phyloP scores from a whole-genome alignment of 768 basidiomycete species.

The Lactarius hatsudake region DNA sequence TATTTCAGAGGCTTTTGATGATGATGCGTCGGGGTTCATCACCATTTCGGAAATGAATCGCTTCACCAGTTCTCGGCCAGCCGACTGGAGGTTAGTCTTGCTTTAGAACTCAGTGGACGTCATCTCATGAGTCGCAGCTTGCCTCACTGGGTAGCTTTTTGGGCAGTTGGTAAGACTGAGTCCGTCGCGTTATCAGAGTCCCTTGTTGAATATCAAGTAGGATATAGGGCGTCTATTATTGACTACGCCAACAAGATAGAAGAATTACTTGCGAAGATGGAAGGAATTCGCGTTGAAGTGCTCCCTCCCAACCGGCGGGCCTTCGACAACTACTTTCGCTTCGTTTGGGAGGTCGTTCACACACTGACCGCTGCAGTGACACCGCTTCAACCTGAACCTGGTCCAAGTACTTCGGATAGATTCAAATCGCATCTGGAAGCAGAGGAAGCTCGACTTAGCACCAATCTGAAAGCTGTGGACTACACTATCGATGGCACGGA shows the following conservation, averaged over 20 bases:
- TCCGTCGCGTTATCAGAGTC: background rate
- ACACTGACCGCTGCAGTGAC: slow-evolving; percentile 6
- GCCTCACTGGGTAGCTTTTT: slow-evolving; percentile 35
- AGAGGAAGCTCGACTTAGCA: slow-evolving; percentile 31
- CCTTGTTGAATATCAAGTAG: background rate
- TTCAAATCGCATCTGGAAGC: slow-evolving; percentile 28
- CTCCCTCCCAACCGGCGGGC: slow-evolving; percentile 14
- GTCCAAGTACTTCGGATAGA: slow-evolving; percentile 3
- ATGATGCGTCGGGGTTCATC: slow-evolving; percentile 37
- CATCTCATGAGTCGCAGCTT: slow-evolving; percentile 24
- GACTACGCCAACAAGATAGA: slow-evolving; percentile 22
- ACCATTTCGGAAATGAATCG: slow-evolving; percentile 36
- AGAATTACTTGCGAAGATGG: slow-evolving; percentile 18
- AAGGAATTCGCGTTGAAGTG: slow-evolving; percentile 4
- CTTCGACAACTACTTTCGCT: background rate
- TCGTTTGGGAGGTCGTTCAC: slow-evolving; percentile 3
- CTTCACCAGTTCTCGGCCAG: slow-evolving; percentile 32
- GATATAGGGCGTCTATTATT: slow-evolving; percentile 17
- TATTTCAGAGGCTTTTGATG: slow-evolving; percentile 36
- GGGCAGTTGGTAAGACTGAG: slow-evolving; percentile 29
- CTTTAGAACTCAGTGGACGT: background rate
- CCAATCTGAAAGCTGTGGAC: slow-evolving; percentile 30
- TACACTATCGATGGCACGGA: slow-evolving; percentile 34
- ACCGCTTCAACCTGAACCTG: background rate
- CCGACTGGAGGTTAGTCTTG: slow-evolving; percentile 31